Evolutionary conservation across 106 monocot species (phyloP).

Genomic region (Apostasia ramifera): DNA sequence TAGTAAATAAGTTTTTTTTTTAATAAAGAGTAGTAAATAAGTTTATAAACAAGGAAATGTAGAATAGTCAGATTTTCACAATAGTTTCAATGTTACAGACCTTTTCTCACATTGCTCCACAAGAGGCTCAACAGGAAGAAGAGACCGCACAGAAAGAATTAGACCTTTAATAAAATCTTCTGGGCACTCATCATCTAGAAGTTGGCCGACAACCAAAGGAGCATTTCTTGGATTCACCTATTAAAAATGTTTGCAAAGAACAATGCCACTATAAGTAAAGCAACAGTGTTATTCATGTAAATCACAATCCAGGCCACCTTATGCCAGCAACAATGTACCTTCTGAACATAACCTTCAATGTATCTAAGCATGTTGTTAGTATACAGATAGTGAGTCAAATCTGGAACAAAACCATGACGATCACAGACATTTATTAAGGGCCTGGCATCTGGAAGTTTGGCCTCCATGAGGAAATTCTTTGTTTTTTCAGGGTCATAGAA

Average conservation of each 20-base stretch:
- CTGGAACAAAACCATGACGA: slow-evolving; percentile 94
- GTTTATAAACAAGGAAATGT: neutral
- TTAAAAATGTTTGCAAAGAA: neutral
- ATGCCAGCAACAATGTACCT: slow-evolving; percentile 28
- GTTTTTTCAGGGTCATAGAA: slow-evolving; percentile 99
- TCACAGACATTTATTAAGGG: slow-evolving; percentile 98
- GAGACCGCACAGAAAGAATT: slow-evolving; percentile 93
- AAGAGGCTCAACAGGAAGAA: slow-evolving; percentile 95
- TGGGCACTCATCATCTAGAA: slow-evolving; percentile 93
- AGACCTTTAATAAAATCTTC: slow-evolving; percentile 98
- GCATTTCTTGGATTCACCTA: slow-evolving; percentile 94
- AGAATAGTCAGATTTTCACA: neutral
- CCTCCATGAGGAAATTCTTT: slow-evolving; percentile 96
- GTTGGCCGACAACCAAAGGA: slow-evolving; percentile 89
- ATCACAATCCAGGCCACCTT: neutral
- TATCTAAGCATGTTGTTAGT: slow-evolving; percentile 97
- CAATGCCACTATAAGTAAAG: neutral
- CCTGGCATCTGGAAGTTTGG: slow-evolving; percentile 96
- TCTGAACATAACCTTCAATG: slow-evolving; percentile 99
- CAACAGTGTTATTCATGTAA: neutral
- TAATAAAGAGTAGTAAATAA: neutral
- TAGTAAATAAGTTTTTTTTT: neutral
- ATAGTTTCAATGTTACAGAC: slow-evolving; percentile 15
- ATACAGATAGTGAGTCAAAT: slow-evolving; percentile 95
- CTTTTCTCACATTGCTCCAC: slow-evolving; percentile 99